phyloP scores from a whole-genome alignment of 495 filamentous ascomycete species.

The Penicillium dipodomyicola region DNA sequence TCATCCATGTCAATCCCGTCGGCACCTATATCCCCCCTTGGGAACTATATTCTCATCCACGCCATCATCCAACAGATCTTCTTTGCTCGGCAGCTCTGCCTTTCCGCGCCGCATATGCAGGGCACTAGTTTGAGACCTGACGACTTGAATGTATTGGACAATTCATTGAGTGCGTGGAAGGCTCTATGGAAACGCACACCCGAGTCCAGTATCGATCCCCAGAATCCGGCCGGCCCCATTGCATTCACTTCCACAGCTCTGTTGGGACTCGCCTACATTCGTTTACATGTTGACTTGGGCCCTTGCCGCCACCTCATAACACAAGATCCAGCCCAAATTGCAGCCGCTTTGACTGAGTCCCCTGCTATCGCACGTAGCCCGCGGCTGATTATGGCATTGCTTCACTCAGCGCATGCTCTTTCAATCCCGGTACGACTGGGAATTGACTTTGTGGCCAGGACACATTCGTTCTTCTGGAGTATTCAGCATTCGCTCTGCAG shows the following conservation, averaged over 20 bases:
- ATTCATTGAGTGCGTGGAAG: constrained; percentile 51
- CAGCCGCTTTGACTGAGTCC: constrained; percentile 38
- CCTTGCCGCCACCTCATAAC: constrained; percentile 47
- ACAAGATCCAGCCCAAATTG: constrained; percentile 48
- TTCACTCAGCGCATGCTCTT: constrained; percentile 53
- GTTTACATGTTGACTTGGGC: constrained; percentile 49
- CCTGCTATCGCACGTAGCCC: constrained; percentile 46
- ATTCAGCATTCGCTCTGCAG: constrained; percentile 57
- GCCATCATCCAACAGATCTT: constrained; percentile 55
- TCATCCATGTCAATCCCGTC: constrained; percentile 44
- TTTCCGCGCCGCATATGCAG: constrained; percentile 44
- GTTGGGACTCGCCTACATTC: constrained; percentile 53
- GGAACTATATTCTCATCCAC: constrained; percentile 55
- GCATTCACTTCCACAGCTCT: constrained; percentile 56
- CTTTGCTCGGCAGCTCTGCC: constrained; percentile 48
- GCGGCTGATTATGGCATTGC: constrained; percentile 48
- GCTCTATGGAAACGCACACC: constrained; percentile 51
- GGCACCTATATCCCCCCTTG: constrained; percentile 51
- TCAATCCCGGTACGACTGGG: constrained; percentile 54
- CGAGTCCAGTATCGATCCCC: constrained; percentile 54
- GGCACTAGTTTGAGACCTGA: constrained; percentile 47
- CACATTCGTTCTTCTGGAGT: constrained; percentile 55
- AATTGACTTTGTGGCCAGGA: constrained; percentile 51
- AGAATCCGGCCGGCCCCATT: constrained; percentile 51
- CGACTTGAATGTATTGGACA: constrained; percentile 43